Percentiles rank a stretch among this genome's conserved stretches.
Evolutionary conservation across 2,329 filamentous ascomycete species (phyloP).

Genomic region (Alternaria solani): DNA sequence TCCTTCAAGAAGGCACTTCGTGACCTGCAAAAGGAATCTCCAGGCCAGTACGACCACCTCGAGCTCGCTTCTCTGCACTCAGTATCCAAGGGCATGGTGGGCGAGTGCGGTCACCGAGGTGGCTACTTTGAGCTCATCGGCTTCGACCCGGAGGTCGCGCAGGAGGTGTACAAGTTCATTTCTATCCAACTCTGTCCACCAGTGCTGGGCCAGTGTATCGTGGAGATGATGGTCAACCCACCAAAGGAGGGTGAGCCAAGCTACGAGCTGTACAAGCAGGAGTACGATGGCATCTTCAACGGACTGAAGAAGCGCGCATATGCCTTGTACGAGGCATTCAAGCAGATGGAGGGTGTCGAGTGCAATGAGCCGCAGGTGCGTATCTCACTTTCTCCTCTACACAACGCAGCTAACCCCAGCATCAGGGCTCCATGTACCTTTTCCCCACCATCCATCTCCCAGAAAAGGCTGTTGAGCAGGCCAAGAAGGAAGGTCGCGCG

Average conservation of each 20-base stretch:
- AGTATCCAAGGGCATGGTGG: conserved; percentile 97
- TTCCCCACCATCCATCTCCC: conserved; percentile 93
- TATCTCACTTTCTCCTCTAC: conserved; percentile 17
- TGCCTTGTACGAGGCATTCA: conserved; percentile 89
- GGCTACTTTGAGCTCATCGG: conserved; percentile 97
- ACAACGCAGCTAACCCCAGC: conserved; percentile 1
- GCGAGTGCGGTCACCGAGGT: conserved; percentile 96
- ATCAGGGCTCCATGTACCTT: conserved; percentile 90
- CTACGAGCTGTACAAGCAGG: conserved; percentile 80
- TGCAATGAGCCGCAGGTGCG: conserved; percentile 79
- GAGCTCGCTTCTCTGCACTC: conserved; percentile 94
- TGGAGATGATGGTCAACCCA: conserved; percentile 98
- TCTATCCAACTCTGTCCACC: conserved; percentile 96
- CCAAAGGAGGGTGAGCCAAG: conserved; percentile 84
- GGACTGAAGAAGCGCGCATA: conserved; percentile 80
- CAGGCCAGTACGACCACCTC: conserved; percentile 79
- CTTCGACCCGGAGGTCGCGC: conserved; percentile 84
- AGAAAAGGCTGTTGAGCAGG: conserved; percentile 77
- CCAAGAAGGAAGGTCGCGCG: conserved; percentile 73
- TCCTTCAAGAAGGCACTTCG: conserved; percentile 93
- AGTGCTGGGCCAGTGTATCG: conserved; percentile 93
- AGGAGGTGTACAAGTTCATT: conserved; percentile 98
- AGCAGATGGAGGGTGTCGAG: conserved; percentile 93
- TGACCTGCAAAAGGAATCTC: conserved; percentile 73
- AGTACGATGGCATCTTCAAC: conserved; percentile 83